Conservation (phyloP, 805 yeast species). For the Blastobotrys peoriensis region DNA sequence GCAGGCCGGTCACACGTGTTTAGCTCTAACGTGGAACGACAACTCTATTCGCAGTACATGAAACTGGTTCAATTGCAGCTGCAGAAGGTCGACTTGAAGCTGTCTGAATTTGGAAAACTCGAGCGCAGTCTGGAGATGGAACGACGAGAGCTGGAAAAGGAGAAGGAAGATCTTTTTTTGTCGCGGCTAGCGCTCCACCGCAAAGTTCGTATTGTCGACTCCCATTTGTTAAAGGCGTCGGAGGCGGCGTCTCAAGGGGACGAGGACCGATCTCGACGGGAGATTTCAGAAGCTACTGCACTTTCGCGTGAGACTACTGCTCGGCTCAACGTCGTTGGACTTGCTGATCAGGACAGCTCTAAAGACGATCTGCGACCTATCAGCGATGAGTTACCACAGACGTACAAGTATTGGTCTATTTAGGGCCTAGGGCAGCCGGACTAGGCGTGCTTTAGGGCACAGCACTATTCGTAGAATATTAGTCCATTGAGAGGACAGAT, state of each 20-base stretch:
- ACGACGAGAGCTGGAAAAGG: conserved; percentile 37
- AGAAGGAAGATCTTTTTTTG: conserved; percentile 42
- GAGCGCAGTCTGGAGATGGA: conserved; percentile 49
- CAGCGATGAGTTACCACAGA: conserved; percentile 55
- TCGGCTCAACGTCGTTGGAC: background rate
- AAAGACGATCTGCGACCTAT: conserved; percentile 42
- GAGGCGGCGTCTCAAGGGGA: conserved; percentile 23
- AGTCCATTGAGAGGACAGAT: too few species aligned
- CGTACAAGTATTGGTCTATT: conserved; percentile 64
- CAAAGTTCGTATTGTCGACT: conserved; percentile 50
- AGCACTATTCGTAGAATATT: too few species aligned
- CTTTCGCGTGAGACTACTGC: background rate
- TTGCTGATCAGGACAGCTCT: conserved; percentile 6
- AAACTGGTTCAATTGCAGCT: conserved; percentile 66
- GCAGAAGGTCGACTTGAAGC: conserved; percentile 66
- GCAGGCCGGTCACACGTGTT: conserved; percentile 77
- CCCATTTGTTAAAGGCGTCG: conserved; percentile 45
- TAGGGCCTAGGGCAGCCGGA: conserved; percentile 25
- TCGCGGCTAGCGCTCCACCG: conserved; percentile 67
- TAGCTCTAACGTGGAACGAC: conserved; percentile 75
- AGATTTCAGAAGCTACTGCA: background rate
- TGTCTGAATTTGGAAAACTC: conserved; percentile 56
- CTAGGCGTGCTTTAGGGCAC: too few species aligned
- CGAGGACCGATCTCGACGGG: conserved; percentile 2
- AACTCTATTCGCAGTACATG: conserved; percentile 49